A percentile compares a stretch with the other conserved stretches of the same genome.
These are phyloP conservation scores for Bruguiera gymnorhiza DNA, from an alignment of 345 rosid species.

Conservation along the genomic window DNA sequence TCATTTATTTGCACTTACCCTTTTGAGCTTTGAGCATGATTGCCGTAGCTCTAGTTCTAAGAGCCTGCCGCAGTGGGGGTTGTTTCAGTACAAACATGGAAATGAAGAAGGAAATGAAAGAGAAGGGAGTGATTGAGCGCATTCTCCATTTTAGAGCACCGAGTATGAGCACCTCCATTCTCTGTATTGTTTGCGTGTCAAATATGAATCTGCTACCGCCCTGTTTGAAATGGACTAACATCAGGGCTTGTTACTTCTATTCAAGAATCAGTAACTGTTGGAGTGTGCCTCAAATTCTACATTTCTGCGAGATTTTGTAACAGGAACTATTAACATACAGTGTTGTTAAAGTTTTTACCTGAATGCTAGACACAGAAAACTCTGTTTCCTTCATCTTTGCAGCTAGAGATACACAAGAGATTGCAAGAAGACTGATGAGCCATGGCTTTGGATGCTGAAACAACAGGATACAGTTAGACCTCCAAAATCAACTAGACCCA, in stretches of 20 bases:
- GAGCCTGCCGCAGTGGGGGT: slow-evolving; percentile 40
- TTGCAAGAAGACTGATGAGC: slow-evolving; percentile 57
- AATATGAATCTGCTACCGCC: slow-evolving; percentile 42
- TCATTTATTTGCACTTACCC: slow-evolving; percentile 28
- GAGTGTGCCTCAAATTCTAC: too few species aligned
- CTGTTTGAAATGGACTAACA: slow-evolving; percentile 20
- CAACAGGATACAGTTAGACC: background rate
- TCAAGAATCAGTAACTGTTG: background rate
- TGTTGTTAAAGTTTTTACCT: slow-evolving; percentile 34
- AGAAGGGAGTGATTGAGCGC: slow-evolving; percentile 86
- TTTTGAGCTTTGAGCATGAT: slow-evolving; percentile 60
- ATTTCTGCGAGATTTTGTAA: too few species aligned
- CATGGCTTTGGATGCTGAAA: slow-evolving; percentile 55
- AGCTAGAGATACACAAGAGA: slow-evolving; percentile 66
- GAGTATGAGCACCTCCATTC: slow-evolving; percentile 69
- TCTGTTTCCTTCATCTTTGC: slow-evolving; percentile 70
- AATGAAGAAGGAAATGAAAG: slow-evolving; percentile 59
- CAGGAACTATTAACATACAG: too few species aligned
- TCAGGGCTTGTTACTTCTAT: background rate
- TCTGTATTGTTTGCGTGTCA: slow-evolving; percentile 51
- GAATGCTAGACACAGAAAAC: slow-evolving; percentile 36
- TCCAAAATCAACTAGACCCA: background rate
- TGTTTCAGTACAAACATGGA: slow-evolving; percentile 51
- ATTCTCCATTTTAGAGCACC: slow-evolving; percentile 85
- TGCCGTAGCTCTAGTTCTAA: slow-evolving; percentile 51